Evolutionary conservation across 1,284 basidiomycete species (phyloP).

Genomic region (Ceratobasidium papillatum): DNA sequence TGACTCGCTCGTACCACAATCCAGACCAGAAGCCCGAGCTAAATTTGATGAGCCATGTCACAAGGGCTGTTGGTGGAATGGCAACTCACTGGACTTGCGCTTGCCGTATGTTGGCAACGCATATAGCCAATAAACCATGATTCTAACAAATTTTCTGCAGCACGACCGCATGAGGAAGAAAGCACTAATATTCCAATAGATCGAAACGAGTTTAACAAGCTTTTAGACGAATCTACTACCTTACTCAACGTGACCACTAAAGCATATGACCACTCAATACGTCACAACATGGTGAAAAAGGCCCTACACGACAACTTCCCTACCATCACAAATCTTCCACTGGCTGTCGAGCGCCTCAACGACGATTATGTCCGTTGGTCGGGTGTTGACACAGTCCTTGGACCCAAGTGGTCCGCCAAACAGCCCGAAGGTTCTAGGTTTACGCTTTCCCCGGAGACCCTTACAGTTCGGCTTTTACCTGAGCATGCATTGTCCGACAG

Average conservation of each 20-base stretch:
- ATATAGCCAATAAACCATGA: background rate
- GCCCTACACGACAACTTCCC: background rate
- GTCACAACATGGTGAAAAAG: slow-evolving; percentile 25
- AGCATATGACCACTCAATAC: slow-evolving; percentile 18
- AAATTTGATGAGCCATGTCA: background rate
- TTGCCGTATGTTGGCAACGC: slow-evolving; percentile 17
- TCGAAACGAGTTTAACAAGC: slow-evolving; percentile 6
- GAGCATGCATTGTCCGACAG: background rate
- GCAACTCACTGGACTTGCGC: slow-evolving; percentile 37
- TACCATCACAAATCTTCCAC: background rate
- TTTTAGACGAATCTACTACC: background rate
- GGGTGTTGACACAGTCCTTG: slow-evolving; percentile 29
- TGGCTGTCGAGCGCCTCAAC: slow-evolving; percentile 26
- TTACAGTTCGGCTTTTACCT: background rate
- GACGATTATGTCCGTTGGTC: slow-evolving; percentile 28
- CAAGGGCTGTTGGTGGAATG: slow-evolving; percentile 40
- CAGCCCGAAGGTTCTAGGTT: background rate
- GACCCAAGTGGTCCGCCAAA: background rate
- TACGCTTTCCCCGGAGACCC: background rate
- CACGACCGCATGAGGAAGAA: slow-evolving; percentile 8
- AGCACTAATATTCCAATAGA: background rate
- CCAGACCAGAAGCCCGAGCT: slow-evolving; percentile 27
- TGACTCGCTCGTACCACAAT: slow-evolving; percentile 8
- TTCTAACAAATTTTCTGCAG: background rate
- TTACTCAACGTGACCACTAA: slow-evolving; percentile 12